These are phyloP conservation scores for Xylariomycetidae sp. DNA, from an alignment of 2,329 filamentous ascomycete species.

Conservation along the genomic window DNA sequence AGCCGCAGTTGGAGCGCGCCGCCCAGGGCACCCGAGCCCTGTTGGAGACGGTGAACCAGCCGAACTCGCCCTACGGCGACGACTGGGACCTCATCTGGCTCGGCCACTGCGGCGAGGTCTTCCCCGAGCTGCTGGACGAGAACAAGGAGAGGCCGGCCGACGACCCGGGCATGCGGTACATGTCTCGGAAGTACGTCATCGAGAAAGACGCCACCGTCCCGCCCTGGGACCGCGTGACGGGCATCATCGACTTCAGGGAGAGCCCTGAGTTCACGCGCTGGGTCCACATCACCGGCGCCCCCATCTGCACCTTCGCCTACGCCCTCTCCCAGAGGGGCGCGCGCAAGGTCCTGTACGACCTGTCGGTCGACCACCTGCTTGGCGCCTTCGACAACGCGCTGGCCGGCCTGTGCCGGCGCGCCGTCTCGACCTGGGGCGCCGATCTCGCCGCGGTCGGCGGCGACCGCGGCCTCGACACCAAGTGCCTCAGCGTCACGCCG, in stretches of 20 bases:
- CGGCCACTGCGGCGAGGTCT: conserved; percentile 26
- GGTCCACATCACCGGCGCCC: conserved; percentile 21
- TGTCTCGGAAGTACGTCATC: conserved; percentile 21
- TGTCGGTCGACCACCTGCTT: conserved; percentile 24
- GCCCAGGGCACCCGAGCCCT: conserved; percentile 27
- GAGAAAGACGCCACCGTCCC: conserved; percentile 22
- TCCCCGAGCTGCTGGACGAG: conserved; percentile 21
- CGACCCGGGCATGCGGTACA: conserved; percentile 15
- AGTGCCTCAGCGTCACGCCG: conserved; percentile 29
- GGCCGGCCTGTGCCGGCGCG: conserved; percentile 25
- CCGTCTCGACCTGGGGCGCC: conserved; percentile 16
- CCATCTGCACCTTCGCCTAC: conserved; percentile 27
- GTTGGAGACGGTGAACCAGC: conserved; percentile 5
- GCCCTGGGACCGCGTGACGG: conserved; percentile 20
- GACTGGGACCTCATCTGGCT: conserved; percentile 25
- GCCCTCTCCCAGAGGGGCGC: conserved; percentile 24
- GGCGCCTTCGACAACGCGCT: conserved; percentile 30
- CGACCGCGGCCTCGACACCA: conserved; percentile 23
- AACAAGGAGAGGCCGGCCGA: conserved; percentile 19
- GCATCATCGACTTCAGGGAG: conserved; percentile 20
- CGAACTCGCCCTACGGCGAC: conserved; percentile 22
- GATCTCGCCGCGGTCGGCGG: conserved; percentile 8
- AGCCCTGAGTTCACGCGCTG: conserved; percentile 19
- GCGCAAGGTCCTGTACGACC: conserved; percentile 22
- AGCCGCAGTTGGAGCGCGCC: conserved; percentile 26